Evolutionary conservation across 202 grass and related monocot species (phyloP), one percentile per base, ranked within the genome.

Genomic region (Bolboschoenoplectus hybrid): DNA sequence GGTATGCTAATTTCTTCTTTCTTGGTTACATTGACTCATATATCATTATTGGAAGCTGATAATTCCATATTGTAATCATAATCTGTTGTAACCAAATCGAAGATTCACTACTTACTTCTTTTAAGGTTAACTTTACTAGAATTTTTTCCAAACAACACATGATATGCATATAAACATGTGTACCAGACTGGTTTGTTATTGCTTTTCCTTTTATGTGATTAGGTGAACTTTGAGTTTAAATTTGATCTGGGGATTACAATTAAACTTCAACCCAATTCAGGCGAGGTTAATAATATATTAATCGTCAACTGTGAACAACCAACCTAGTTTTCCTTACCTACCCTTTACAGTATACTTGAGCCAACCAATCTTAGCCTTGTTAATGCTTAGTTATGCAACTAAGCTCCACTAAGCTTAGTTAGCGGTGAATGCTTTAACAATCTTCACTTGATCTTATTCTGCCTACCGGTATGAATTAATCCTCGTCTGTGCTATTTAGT

Each of bases 1-100:
- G 97, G 97, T 99, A 99, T 78, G 65, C 36, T 84, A 11, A 20
- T 83, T 52, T 80, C 9, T 80, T 57, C 49, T 74, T 12, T 79
- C 35, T 74, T 52, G 9, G 56, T 35, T 55, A 7, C 32, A 9
- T 66, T 35, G 4, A 50, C 10, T 74, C 4, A 2, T 36, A 75
- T 75, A 20, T 75, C 10, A 74, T 52, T 36, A 9, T 1, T 75
- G 36, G 19, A 36, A 53, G 20, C 72, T 75, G 72, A 75, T 34
- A 53, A 75, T 34, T 75, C 47, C 47, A 34, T 52, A 14, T 3
- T 74, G 19, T 16, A 55, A 77, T 77, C 12, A 77, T 77, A 61
- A 75, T 82, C 35, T 82, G 39, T 38, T 85, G 40, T 84, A 73
- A 72, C 87, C 9, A 36, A 49, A 60, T 51, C 61, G 32, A 13